Evolutionary conservation across 345 rosid species (phyloP).

Genomic region (Brassica carinata): DNA sequence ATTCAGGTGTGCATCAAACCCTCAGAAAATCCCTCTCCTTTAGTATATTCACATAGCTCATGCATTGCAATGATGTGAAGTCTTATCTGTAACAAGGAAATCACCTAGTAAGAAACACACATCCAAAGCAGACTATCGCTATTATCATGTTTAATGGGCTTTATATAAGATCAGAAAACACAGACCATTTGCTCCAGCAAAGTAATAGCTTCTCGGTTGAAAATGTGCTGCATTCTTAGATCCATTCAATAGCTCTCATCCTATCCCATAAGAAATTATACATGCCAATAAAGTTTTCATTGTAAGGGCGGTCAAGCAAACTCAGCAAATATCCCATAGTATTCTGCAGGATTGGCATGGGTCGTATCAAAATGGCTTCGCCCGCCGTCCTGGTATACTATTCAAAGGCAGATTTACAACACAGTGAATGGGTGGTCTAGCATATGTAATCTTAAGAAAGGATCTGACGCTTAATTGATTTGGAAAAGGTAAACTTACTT

Average conservation of each 20-base stretch:
- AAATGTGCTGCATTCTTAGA: slow-evolving; percentile 95
- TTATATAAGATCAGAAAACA: slow-evolving; percentile 23
- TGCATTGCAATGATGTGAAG: slow-evolving; percentile 97
- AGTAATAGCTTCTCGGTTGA: slow-evolving; percentile 71
- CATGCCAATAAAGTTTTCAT: slow-evolving; percentile 75
- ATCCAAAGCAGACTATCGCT: slow-evolving; percentile 11
- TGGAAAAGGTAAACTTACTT: slow-evolving; percentile 35
- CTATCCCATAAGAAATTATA: slow-evolving; percentile 98
- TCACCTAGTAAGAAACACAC: slow-evolving; percentile 31
- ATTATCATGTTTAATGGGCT: not conserved
- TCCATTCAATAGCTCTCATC: slow-evolving; percentile 98
- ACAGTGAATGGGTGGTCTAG: slow-evolving; percentile 14
- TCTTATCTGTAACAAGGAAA: slow-evolving; percentile 70
- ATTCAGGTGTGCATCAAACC: slow-evolving; percentile 97
- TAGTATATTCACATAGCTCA: slow-evolving; percentile 86
- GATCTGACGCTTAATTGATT: slow-evolving; percentile 1
- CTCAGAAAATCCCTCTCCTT: slow-evolving; percentile 97
- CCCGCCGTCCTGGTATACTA: slow-evolving; percentile 94
- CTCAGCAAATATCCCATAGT: slow-evolving; percentile 76
- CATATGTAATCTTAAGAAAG: slow-evolving; percentile 21
- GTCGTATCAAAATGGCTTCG: slow-evolving; percentile 85
- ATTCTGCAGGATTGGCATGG: slow-evolving; percentile 82
- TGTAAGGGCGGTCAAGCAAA: slow-evolving; percentile 87
- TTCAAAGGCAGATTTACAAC: slow-evolving; percentile 24
- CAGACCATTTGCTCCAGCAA: slow-evolving; percentile 97